Percentiles rank a stretch among this genome's conserved stretches.
These are phyloP conservation scores for Oryza nivara DNA, from an alignment of 176 grass and related monocot genomes.

Conservation along the genomic window DNA sequence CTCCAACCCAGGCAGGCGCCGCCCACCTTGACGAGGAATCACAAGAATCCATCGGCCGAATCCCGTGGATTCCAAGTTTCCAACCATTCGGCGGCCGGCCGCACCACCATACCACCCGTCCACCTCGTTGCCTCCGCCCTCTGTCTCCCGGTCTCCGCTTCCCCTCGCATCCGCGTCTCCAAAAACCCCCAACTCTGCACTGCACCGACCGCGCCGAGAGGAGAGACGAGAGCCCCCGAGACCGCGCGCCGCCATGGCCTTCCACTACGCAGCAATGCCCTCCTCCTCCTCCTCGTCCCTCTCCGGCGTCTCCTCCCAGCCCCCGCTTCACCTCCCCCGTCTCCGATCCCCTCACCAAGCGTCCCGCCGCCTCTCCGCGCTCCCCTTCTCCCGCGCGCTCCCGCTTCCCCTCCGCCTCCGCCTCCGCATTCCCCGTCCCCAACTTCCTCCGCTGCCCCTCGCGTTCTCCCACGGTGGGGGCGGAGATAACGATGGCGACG, in stretches of 20 bases:
- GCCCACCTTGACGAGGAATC: neutral
- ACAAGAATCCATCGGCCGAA: neutral
- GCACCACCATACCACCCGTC: neutral
- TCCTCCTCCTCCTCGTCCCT: constrained; percentile 19
- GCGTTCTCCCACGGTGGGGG: constrained; percentile 30
- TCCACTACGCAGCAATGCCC: constrained; percentile 33
- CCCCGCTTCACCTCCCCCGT: neutral
- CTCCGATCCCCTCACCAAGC: neutral
- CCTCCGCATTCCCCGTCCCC: constrained; percentile 35
- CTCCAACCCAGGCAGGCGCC: neutral
- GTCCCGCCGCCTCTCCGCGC: neutral
- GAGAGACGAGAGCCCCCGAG: neutral
- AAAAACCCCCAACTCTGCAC: neutral
- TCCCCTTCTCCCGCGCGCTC: constrained; percentile 33
- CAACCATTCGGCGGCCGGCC: neutral
- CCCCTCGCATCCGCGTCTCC: neutral
- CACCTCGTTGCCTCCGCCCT: constrained; percentile 29
- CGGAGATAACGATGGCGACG: neutral
- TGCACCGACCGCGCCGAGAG: neutral
- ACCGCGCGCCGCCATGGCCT: constrained; percentile 25
- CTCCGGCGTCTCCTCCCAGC: constrained; percentile 12
- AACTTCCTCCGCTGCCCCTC: constrained; percentile 26
- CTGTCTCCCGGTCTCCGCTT: neutral
- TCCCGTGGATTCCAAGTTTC: neutral
- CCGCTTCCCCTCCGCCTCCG: constrained; percentile 24